Percentiles rank a stretch among this genome's conserved stretches.
Evolutionary conservation across 2,329 filamentous ascomycete genomes (phyloP).

Genomic region (Exophiala lecanii-corni): DNA sequence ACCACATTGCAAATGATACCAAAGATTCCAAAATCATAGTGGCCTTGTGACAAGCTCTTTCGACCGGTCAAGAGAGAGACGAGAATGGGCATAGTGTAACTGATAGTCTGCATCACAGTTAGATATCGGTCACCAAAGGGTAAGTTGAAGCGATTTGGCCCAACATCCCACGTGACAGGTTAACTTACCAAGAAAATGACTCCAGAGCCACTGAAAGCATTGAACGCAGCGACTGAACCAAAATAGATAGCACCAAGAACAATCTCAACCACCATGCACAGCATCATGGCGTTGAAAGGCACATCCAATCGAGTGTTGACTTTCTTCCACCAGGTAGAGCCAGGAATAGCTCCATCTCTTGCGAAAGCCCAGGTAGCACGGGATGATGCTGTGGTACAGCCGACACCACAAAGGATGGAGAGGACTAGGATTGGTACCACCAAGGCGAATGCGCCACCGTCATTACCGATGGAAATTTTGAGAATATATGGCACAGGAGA

Average conservation of each 20-base stretch:
- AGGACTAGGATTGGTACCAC: conserved; percentile 74
- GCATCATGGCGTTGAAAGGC: conserved; percentile 48
- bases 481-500: conserved; percentile 67
- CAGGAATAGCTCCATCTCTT: conserved; percentile 69
- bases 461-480: conserved; percentile 51
- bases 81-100: conserved; percentile 53
- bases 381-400: conserved; percentile 68
- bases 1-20: conserved; percentile 61
- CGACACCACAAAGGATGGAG: conserved; percentile 70
- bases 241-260: conserved; percentile 48
- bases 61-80: conserved; percentile 46
- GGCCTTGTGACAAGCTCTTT: conserved; percentile 37
- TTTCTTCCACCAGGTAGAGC: conserved; percentile 60
- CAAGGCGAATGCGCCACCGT: conserved; percentile 68
- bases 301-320: conserved; percentile 64
- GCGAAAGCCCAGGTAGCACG: conserved; percentile 74
- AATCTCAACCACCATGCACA: conserved; percentile 45
- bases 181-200: conserved; percentile 47
- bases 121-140: not conserved
- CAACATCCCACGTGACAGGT: not conserved
- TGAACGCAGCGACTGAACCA: conserved; percentile 46
- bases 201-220: conserved; percentile 49
- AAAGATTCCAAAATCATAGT: conserved; percentile 57
- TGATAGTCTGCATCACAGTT: conserved; percentile 36
- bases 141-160: not conserved